Evolutionary conservation across 305 asterid species (phyloP), one percentile per base, ranked within the genome.

Genomic region (Rubia peregrina): DNA sequence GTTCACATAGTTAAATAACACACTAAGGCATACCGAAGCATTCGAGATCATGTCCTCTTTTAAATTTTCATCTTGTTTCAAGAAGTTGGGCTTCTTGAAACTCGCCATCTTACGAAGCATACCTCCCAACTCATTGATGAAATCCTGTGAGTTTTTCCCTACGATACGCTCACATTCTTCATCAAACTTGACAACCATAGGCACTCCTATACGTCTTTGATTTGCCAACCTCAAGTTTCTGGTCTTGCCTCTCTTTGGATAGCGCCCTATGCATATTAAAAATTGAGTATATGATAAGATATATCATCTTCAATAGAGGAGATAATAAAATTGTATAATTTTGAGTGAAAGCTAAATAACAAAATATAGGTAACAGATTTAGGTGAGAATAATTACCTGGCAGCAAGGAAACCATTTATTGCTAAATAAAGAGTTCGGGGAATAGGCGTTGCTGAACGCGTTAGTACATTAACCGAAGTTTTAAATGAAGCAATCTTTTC

Each of bases 391-490:
- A 62, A 84, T 77, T 87, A 93, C 97, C 98, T 93, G 78, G 97
- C 95, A 79, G 91, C 98, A 76, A 97, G 97, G 76, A 93, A 91
- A 71, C 97, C 98, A 68, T 97, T 93, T 83, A 91, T 81, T 68
- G 98, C 96, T 81, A 93, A 81, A 84, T 93, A 89, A 69, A 93
- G 96, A 56, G 98, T 93, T 81, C 98, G 84, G 41, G 97, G 98
- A 74, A 93, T 91, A 67, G 98, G 98, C 38, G 98, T 91, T 71
- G 97, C 98, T 24, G 98, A 93, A 82, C 90, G 98, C 33, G 98
- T 89, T 75, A 93, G 96, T 73, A 93, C 97, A 68, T 93, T 97
- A 74, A 93, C 92, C 51, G 97, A 91, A 77, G 96, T 91, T 86
- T 91, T 93, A 79, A 93, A 85, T 51, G 97, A 91, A 80, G 97